Evolutionary conservation across 2,329 filamentous ascomycete genomes (phyloP), one percentile per base, ranked within the genome.

Genomic region (Talaromyces sp.): DNA sequence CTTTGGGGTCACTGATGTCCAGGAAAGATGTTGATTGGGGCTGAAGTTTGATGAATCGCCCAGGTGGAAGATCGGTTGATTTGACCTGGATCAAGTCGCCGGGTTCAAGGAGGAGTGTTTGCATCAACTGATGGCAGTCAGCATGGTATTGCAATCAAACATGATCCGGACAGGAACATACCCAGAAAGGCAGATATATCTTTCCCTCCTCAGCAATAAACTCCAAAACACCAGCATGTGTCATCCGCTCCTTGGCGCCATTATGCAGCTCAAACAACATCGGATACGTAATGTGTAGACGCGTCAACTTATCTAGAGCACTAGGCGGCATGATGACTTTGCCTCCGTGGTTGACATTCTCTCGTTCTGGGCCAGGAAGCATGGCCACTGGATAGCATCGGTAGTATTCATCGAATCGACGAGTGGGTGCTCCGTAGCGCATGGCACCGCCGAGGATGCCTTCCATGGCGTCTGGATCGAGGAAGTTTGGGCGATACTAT

Each of bases 321-420:
- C 93, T 97, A 0, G 95, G 91, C n/a, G 95, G 95, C 69, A 99
- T 88, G 76, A 99, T 92, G 72, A 99, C 94, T 83, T 99, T 99
- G 79, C 94, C 96, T 71, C 95, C 95, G 76, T 95, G 93, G 83
- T 98, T 98, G 68, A 96, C 89, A 70, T 93, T 90, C 61, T 91
- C 90, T 70, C 95, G 87, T 73, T 97, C 93, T 43, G 92, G 88
- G 2, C 94, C 93, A 13, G 93, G 92, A 68, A 96, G 88, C 93
- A 99, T 98, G 72, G 90, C 89, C 73, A 97, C 86, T 51, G 95
- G 95, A 75, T 98, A 99, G 83, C 93, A 97, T 73, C 95, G 90
- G 81, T 97, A 98, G 82, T 97, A 98, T 79, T 99, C 95, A 79
- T 99, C 94, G 82, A 99, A 99, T 67, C 93, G 91, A 72, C 92